Evolutionary conservation across 768 basidiomycete genomes (phyloP).

Genomic region (Lactifluus volemus): DNA sequence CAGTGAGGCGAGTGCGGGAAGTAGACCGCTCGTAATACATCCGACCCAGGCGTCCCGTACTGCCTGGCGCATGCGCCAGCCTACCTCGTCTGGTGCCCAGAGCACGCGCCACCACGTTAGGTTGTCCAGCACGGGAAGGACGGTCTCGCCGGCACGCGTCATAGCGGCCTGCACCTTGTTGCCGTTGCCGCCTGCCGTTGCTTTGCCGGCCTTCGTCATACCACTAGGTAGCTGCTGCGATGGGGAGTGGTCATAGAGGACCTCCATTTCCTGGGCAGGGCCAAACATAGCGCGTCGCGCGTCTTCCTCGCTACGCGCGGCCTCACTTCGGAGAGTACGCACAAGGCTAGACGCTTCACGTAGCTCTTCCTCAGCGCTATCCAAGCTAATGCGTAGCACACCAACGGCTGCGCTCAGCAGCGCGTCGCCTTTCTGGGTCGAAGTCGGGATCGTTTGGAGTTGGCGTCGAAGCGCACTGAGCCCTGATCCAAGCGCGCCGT

Average conservation of each 20-base stretch:
- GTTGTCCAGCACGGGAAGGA: conserved; percentile 1
- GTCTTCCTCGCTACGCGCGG: neutral
- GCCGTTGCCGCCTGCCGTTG: neutral
- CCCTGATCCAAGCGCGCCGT: conserved; percentile 50
- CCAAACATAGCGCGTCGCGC: conserved; percentile 8
- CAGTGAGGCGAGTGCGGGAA: conserved; percentile 11
- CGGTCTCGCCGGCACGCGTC: neutral
- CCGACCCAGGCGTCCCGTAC: conserved; percentile 12
- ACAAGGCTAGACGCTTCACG: neutral
- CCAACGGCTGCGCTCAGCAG: neutral
- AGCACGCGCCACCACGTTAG: conserved; percentile 16
- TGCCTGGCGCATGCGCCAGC: conserved; percentile 12
- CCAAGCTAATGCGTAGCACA: neutral
- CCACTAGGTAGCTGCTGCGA: neutral
- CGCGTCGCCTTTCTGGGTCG: conserved; percentile 7
- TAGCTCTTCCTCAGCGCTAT: conserved; percentile 3
- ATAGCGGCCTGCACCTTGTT: conserved; percentile 11
- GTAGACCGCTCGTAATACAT: conserved; percentile 3
- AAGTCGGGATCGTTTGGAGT: conserved; percentile 5
- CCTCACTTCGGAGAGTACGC: neutral
- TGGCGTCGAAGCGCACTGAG: conserved; percentile 5
- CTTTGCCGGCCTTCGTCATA: neutral
- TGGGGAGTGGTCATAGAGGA: neutral
- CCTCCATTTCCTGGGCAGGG: neutral
- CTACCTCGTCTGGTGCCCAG: conserved; percentile 15